Percentiles rank a stretch among this genome's conserved stretches.
Evolutionary conservation across 257 asterid genomes (phyloP).

Genomic region (Solanum verrucosum): DNA sequence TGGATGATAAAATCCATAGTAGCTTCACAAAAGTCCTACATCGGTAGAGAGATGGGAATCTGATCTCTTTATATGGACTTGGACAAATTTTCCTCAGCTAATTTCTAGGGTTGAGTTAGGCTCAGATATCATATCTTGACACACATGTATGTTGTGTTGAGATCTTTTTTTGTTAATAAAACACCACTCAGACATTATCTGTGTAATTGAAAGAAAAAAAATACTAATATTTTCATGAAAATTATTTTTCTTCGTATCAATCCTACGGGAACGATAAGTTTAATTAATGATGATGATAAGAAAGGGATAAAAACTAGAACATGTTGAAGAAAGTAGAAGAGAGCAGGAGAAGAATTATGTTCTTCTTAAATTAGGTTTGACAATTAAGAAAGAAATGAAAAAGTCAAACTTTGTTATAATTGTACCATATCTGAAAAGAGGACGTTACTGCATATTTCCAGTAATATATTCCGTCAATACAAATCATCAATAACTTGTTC

Average conservation of each 20-base stretch:
- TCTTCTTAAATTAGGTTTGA: neutral
- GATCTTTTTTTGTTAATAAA: neutral
- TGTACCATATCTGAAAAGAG: neutral
- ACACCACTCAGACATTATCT: neutral
- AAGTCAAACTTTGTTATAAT: neutral
- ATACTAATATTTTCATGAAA: neutral
- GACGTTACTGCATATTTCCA: neutral
- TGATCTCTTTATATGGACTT: too few species aligned
- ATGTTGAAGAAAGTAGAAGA: neutral
- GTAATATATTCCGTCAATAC: neutral
- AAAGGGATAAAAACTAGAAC: neutral
- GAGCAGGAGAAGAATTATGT: neutral
- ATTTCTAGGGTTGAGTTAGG: too few species aligned
- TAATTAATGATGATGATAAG: too few species aligned
- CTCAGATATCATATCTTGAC: too few species aligned
- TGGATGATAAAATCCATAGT: too few species aligned
- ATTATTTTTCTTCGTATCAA: neutral
- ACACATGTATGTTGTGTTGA: neutral
- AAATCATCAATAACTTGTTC: neutral
- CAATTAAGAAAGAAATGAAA: neutral
- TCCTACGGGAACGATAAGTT: neutral
- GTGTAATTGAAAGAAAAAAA: neutral
- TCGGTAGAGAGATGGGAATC: too few species aligned
- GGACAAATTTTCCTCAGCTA: fast-evolving
- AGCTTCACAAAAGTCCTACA: too few species aligned